Base-by-base conservation (phyloP, 495 filamentous ascomycete genomes). In the Letharia columbiana region DNA sequence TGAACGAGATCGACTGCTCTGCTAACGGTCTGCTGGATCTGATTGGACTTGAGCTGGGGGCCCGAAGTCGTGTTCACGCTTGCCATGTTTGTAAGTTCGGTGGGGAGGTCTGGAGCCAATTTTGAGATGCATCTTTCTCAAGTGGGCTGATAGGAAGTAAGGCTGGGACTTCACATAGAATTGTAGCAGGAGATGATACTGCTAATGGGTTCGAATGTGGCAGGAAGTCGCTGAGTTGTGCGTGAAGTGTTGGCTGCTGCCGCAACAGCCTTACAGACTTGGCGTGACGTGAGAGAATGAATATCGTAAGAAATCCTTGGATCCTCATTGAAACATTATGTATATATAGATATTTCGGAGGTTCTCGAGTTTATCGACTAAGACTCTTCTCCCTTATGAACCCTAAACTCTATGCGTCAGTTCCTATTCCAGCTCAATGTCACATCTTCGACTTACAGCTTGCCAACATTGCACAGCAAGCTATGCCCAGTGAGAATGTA, bases 381-480 rank as follows among this genome's bases (percentile, higher is more conserved):
- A 75, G 64, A 47, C 63, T 69, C 66, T 71, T 73, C 33, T 75
- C 73, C 47, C 64, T 61, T 44, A 75, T 66, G 64, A 72, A 75
- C 64, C 62, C 71, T 73, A 42, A n/a, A 42, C 13, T 31, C 9
- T 6, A 33, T 31, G n/a, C n/a, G 39, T 64, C 17, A 64, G 62
- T 35, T 4, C n/a, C 1, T 20, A 17, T 37, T 70, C 37, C 64
- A 31, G 41, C 13, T 20, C 13, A 40, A 20, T 31, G 0, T 15
- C 7, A 33, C 15, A 62, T n/a, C 7, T 33, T 52, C 15, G 17
- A 60, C 71, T 66, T 63, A 70, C 70, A 76, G 56, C 76, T 77
- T 66, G 77, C 78, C 39, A 82, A 68, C 62, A 81, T 70, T 15
- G 81, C 77, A 70, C 79, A 79, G 67, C 77, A 77, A 5, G 77